Conservation (phyloP, 2,329 filamentous ascomycete genomes). For the Fusarium luffae region DNA sequence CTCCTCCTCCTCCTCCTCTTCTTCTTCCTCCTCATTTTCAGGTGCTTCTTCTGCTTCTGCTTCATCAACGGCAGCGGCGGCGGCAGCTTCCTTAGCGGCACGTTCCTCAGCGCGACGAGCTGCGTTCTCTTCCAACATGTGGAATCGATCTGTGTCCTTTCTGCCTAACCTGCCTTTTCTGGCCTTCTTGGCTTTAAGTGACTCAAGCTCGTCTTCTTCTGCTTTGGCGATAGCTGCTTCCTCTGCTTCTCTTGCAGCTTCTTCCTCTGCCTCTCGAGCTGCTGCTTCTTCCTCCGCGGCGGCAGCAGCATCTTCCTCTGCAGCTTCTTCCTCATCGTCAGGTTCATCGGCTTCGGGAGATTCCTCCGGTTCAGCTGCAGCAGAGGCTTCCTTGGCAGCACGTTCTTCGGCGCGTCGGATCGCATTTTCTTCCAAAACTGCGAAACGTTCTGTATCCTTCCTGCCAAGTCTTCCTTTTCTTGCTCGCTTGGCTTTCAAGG, state of each 20-base stretch:
- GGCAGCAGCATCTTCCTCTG: constrained; percentile 17
- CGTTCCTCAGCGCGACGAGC: constrained; percentile 42
- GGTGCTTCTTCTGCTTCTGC: constrained; percentile 15
- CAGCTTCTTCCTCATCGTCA: constrained; percentile 43
- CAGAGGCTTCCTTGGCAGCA: constrained; percentile 22
- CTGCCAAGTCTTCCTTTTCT: constrained; percentile 51
- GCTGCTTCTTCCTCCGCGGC: constrained; percentile 28
- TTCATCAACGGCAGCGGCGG: constrained; percentile 27
- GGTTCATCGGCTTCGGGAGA: background rate
- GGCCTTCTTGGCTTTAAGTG: constrained; percentile 49
- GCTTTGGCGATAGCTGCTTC: constrained; percentile 43
- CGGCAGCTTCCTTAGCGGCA: constrained; percentile 22
- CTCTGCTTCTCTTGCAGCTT: constrained; percentile 28
- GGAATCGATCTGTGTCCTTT: constrained; percentile 39
- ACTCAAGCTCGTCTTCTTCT: constrained; percentile 56
- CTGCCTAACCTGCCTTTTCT: constrained; percentile 50
- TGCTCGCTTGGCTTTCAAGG: constrained; percentile 49
- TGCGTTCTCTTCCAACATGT: constrained; percentile 18
- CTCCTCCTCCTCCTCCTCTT: constrained; percentile 9
- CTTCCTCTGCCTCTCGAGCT: constrained; percentile 13
- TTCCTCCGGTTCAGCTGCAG: constrained; percentile 33
- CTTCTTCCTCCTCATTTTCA: constrained; percentile 1
- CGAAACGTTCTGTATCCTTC: constrained; percentile 38
- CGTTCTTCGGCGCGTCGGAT: constrained; percentile 41
- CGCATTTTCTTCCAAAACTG: constrained; percentile 18